phyloP scores from a whole-genome alignment of 345 rosid genomes.

The Acer saccharum region DNA sequence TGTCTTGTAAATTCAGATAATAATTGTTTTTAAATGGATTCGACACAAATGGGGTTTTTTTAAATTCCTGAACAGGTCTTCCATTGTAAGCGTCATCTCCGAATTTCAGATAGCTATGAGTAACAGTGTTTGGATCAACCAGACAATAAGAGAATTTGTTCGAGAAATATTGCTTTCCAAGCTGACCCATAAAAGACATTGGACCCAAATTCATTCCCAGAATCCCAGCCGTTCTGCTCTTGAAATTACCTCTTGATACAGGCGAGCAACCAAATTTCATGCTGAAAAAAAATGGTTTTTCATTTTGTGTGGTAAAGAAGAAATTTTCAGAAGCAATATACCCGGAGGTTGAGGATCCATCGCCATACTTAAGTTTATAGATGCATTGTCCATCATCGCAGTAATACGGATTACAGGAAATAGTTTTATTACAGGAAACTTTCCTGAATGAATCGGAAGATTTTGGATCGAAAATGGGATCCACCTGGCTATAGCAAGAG shows the following conservation, averaged over 20 bases:
- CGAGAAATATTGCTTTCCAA: background rate
- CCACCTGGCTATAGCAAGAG: background rate
- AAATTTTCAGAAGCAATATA: background rate
- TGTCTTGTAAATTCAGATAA: background rate
- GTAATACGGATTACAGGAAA: no score
- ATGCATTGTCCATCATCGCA: no score
- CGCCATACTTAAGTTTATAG: no score
- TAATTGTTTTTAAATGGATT: background rate
- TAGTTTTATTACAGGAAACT: background rate
- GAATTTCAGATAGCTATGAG: background rate
- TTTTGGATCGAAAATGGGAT: background rate
- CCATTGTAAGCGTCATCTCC: background rate
- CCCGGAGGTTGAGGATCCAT: no score
- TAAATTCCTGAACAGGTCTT: background rate
- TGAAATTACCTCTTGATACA: background rate
- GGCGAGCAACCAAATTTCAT: background rate
- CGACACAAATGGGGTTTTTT: background rate
- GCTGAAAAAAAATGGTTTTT: no score
- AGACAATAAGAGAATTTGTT: background rate
- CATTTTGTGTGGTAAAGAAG: no score
- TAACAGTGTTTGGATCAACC: background rate
- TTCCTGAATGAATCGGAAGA: background rate
- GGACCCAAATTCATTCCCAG: background rate
- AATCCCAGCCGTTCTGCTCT: background rate
- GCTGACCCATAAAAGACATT: background rate